A percentile compares a stretch with the other conserved stretches of the same genome.
Conservation (phyloP, 306 rosid species). For the Inga oerstediana region DNA sequence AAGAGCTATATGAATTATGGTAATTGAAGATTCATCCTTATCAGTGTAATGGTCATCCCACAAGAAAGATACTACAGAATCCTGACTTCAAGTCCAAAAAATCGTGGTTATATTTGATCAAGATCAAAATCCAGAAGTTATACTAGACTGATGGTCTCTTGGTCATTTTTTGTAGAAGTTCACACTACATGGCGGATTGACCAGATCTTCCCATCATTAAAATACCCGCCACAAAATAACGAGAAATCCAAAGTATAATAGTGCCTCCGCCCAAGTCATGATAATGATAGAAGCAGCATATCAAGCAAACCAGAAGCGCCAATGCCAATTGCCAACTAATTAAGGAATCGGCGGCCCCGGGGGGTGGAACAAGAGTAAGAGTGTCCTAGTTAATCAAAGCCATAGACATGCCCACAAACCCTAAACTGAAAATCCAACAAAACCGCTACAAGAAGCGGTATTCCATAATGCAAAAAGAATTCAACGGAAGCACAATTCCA, state of each 20-base stretch:
- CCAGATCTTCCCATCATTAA: background rate
- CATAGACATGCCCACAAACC: background rate
- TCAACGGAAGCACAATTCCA: background rate
- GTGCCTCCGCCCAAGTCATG: background rate
- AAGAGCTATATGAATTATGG: background rate
- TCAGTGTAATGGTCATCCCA: background rate
- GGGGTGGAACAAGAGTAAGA: background rate
- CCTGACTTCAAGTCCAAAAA: background rate
- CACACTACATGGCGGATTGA: background rate
- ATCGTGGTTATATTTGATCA: background rate
- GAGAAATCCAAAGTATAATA: background rate
- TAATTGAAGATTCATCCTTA: slow-evolving; percentile 13
- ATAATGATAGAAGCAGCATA: background rate
- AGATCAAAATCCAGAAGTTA: background rate
- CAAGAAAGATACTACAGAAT: background rate
- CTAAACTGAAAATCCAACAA: background rate
- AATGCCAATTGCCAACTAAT: background rate
- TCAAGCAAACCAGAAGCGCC: background rate
- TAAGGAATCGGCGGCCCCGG: background rate
- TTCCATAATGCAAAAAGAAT: background rate
- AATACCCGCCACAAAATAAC: background rate
- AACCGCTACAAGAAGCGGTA: background rate
- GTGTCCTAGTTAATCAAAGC: background rate
- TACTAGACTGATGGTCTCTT: background rate
- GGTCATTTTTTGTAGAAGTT: background rate